phyloP scores from a whole-genome alignment of 192 early-diverging fungal genomes.

The Mortierella claussenii region DNA sequence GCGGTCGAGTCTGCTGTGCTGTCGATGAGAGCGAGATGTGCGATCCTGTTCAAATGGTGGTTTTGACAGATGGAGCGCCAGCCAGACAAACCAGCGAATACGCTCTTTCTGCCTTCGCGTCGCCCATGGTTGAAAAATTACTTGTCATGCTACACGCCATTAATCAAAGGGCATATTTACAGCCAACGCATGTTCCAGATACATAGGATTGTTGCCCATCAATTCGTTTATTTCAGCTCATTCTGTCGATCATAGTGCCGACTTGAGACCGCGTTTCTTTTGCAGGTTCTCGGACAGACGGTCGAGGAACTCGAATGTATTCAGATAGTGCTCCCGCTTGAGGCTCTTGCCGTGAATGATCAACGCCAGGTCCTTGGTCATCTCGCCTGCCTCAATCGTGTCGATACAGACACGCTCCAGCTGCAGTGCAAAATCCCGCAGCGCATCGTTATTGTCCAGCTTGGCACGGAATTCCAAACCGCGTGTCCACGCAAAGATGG shows the following conservation, averaged over 20 bases:
- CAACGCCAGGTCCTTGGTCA: slow-evolving; percentile 99
- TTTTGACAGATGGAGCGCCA: too few relatives aligned
- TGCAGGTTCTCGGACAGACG: slow-evolving; percentile 77
- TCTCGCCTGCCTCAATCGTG: slow-evolving; percentile 85
- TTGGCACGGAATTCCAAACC: slow-evolving; percentile 95
- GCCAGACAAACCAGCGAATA: too few relatives aligned
- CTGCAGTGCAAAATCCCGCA: slow-evolving; percentile 78
- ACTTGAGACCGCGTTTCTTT: slow-evolving; percentile 31
- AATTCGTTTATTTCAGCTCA: not conserved
- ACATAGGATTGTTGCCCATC: not conserved
- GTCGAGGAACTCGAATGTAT: slow-evolving; percentile 88
- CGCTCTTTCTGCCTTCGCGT: too few relatives aligned
- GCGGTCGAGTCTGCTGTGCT: too few relatives aligned
- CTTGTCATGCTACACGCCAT: too few relatives aligned
- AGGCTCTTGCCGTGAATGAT: slow-evolving; percentile 89
- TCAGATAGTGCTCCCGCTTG: slow-evolving; percentile 87
- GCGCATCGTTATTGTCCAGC: slow-evolving; percentile 84
- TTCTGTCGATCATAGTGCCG: slow-evolving; percentile 6
- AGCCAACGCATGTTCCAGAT: too few relatives aligned
- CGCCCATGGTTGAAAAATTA: too few relatives aligned
- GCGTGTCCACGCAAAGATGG: slow-evolving; percentile 96
- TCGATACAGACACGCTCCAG: slow-evolving; percentile 92
- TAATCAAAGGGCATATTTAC: too few relatives aligned
- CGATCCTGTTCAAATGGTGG: too few relatives aligned
- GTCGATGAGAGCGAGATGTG: too few relatives aligned